Conservation (phyloP, 202 grass and related monocot genomes). For the Schoenoplectus triqueter region DNA sequence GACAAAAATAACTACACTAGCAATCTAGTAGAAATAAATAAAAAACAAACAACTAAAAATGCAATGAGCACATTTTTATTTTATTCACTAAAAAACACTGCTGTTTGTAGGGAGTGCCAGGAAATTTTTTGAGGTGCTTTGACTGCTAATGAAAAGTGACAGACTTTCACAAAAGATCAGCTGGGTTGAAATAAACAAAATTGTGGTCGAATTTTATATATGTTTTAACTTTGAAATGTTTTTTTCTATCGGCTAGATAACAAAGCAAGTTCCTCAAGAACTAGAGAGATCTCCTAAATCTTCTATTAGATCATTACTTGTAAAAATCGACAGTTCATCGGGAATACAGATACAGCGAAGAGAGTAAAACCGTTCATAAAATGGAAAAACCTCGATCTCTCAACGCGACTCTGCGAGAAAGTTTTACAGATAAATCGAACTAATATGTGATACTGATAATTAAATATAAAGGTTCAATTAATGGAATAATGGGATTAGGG, state of each 20-base stretch:
- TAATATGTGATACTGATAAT: not conserved
- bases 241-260: not conserved
- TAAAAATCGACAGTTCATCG: not conserved
- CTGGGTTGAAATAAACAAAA: not conserved
- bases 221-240: not conserved
- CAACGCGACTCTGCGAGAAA: not conserved
- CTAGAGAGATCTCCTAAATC: slow-evolving; percentile 1
- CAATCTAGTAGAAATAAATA: not conserved
- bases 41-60: not conserved
- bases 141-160: not conserved
- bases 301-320: not conserved
- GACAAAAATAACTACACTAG: not conserved
- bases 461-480: not conserved
- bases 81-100: not conserved
- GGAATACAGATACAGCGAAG: not conserved
- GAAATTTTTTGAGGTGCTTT: not conserved
- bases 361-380: not conserved
- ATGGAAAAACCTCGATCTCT: slow-evolving; percentile 14
- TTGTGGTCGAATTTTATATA: not conserved
- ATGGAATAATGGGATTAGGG: not conserved
- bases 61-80: no score
- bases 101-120: not conserved
- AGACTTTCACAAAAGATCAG: not conserved
- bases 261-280: not conserved
- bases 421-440: not conserved